Percentiles rank a stretch among this genome's conserved stretches.
Evolutionary conservation across 306 rosid genomes (phyloP).

Genomic region (Lupinus albus): DNA sequence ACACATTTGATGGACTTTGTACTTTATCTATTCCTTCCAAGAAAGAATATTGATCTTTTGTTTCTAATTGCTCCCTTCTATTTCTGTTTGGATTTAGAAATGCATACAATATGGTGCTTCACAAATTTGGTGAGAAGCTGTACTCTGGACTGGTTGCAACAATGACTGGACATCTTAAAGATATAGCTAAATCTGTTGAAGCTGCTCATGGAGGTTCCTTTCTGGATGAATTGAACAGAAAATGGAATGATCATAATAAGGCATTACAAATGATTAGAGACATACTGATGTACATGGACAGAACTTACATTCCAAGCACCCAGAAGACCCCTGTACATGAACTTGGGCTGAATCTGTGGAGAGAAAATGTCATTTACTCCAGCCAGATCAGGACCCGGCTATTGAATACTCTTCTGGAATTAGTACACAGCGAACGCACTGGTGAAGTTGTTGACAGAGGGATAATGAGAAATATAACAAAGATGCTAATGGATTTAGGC

Average conservation of each 20-base stretch:
- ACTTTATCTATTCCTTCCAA: background rate
- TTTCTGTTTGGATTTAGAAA: constrained; percentile 61
- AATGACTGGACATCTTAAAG: constrained; percentile 83
- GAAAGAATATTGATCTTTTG: constrained; percentile 8
- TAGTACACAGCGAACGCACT: constrained; percentile 71
- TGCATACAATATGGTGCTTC: constrained; percentile 97
- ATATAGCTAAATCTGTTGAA: constrained; percentile 75
- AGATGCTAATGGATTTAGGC: constrained; percentile 93
- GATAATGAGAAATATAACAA: constrained; percentile 73
- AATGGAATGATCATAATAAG: constrained; percentile 89
- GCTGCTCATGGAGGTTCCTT: constrained; percentile 86
- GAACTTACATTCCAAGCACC: constrained; percentile 84
- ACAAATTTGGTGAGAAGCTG: constrained; percentile 90
- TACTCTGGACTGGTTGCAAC: constrained; percentile 76
- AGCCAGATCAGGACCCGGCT: constrained; percentile 78
- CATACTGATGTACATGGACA: constrained; percentile 96
- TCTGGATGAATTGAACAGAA: constrained; percentile 84
- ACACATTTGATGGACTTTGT: background rate
- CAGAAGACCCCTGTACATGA: constrained; percentile 90
- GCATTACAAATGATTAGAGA: constrained; percentile 91
- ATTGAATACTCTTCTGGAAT: constrained; percentile 68
- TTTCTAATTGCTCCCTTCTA: constrained; percentile 28
- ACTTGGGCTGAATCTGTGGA: constrained; percentile 93
- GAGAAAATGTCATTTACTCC: constrained; percentile 77
- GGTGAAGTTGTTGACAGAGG: constrained; percentile 92